Conservation (phyloP, 306 rosid genomes). For the Castanea crenata region DNA sequence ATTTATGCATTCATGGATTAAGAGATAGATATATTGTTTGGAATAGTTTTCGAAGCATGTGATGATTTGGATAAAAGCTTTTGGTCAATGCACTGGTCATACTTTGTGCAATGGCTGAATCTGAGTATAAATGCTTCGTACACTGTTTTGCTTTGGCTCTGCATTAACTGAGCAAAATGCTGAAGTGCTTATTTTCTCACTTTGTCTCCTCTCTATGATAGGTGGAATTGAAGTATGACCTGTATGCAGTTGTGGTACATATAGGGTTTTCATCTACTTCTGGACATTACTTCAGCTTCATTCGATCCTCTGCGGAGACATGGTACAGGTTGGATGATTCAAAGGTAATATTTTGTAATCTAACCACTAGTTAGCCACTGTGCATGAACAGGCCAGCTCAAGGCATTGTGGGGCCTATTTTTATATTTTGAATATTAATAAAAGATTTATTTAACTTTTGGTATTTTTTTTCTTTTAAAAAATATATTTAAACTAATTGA, state of each 20-base stretch:
- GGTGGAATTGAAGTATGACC: constrained; percentile 69
- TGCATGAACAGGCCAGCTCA: neutral
- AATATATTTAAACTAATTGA: no score
- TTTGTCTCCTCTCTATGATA: constrained; percentile 19
- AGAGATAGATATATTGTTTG: neutral
- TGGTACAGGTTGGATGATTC: constrained; percentile 87
- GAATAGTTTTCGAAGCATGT: neutral
- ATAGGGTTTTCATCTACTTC: constrained; percentile 61
- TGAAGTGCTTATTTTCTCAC: constrained; percentile 5
- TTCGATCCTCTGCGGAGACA: constrained; percentile 70
- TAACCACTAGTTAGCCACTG: neutral
- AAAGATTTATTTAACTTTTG: no score
- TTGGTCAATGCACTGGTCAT: neutral
- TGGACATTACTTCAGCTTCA: constrained; percentile 82
- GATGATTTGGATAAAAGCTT: neutral
- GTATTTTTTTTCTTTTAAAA: no score
- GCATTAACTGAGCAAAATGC: neutral
- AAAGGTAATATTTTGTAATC: constrained; percentile 41
- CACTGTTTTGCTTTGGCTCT: neutral
- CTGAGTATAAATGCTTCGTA: neutral
- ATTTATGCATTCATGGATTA: neutral
- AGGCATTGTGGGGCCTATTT: no score
- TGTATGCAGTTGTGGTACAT: constrained; percentile 83
- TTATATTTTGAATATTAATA: no score
- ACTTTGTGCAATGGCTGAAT: neutral